These are phyloP conservation scores for Inosperma sp. DNA, from an alignment of 768 basidiomycete species.

Conservation along the genomic window DNA sequence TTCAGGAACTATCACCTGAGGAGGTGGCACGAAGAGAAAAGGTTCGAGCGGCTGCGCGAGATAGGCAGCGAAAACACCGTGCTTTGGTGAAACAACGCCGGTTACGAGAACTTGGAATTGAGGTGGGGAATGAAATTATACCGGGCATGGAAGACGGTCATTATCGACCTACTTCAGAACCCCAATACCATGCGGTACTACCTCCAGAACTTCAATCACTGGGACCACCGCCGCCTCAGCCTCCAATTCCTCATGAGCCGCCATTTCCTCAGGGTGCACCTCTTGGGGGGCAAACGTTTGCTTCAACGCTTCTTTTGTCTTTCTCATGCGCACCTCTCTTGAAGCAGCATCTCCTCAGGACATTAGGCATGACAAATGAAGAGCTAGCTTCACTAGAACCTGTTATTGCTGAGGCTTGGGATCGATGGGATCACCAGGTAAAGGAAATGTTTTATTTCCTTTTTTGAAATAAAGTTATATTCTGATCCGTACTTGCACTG, in stretches of 20 bases:
- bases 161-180: conserved; percentile 51
- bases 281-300: conserved; percentile 71
- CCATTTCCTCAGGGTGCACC: conserved; percentile 57
- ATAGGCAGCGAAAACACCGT: conserved; percentile 80
- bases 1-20: conserved; percentile 46
- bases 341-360: conserved; percentile 71
- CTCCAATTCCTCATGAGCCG: conserved; percentile 45
- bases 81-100: conserved; percentile 73
- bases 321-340: conserved; percentile 70
- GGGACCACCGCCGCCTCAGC: conserved; percentile 28
- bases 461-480: not conserved
- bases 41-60: conserved; percentile 70
- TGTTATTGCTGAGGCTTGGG: conserved; percentile 79
- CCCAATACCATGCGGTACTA: conserved; percentile 42
- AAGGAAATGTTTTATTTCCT: conserved; percentile 17
- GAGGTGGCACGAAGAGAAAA: conserved; percentile 65
- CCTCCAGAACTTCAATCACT: conserved; percentile 38
- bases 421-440: conserved; percentile 82
- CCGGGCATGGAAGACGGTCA: conserved; percentile 62
- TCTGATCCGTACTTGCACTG: conserved; percentile 5
- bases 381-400: conserved; percentile 76
- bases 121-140: conserved; percentile 73
- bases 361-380: conserved; percentile 70
- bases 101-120: conserved; percentile 75
- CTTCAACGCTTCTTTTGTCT: conserved; percentile 69